These are phyloP conservation scores for Spizellomyces punctatus DNA, from an alignment of 192 early-diverging fungal species.

Conservation along the genomic window DNA sequence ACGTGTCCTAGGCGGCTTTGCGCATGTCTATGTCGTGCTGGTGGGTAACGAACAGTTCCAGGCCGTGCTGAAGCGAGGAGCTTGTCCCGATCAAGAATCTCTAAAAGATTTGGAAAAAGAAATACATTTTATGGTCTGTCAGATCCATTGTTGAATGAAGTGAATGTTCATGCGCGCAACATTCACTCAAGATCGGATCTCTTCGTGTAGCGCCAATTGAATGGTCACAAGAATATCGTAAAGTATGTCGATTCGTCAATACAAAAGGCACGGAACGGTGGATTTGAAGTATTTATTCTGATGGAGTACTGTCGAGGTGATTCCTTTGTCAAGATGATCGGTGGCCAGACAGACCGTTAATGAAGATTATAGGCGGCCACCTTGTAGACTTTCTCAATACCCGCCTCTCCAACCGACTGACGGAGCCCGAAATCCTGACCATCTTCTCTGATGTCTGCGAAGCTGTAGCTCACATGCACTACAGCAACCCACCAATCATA, in stretches of 20 bases:
- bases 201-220: slow-evolving; percentile 44
- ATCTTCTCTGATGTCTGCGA: slow-evolving; percentile 87
- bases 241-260: slow-evolving; percentile 71
- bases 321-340: neutral
- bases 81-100: slow-evolving; percentile 67
- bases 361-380: slow-evolving; percentile 59
- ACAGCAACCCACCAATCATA: slow-evolving; percentile 74
- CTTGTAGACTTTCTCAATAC: slow-evolving; percentile 88
- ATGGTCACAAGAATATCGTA: slow-evolving; percentile 83
- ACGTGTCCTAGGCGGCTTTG: slow-evolving; percentile 72
- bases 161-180: neutral
- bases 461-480: slow-evolving; percentile 93
- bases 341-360: no score
- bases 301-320: slow-evolving; percentile 91
- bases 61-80: slow-evolving; percentile 82
- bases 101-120: slow-evolving; percentile 71
- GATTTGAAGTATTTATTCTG: slow-evolving; percentile 83
- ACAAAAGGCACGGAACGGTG: slow-evolving; percentile 53
- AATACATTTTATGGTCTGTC: slow-evolving; percentile 73
- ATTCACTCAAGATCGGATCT: slow-evolving; percentile 37
- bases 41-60: slow-evolving; percentile 43
- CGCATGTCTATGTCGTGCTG: slow-evolving; percentile 85
- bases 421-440: slow-evolving; percentile 81
- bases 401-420: slow-evolving; percentile 68
- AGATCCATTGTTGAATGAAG: neutral